A percentile compares a stretch with the other conserved stretches of the same genome.
Evolutionary conservation across 2,329 filamentous ascomycete species (phyloP).

Genomic region (Aspergillus phoenicis): DNA sequence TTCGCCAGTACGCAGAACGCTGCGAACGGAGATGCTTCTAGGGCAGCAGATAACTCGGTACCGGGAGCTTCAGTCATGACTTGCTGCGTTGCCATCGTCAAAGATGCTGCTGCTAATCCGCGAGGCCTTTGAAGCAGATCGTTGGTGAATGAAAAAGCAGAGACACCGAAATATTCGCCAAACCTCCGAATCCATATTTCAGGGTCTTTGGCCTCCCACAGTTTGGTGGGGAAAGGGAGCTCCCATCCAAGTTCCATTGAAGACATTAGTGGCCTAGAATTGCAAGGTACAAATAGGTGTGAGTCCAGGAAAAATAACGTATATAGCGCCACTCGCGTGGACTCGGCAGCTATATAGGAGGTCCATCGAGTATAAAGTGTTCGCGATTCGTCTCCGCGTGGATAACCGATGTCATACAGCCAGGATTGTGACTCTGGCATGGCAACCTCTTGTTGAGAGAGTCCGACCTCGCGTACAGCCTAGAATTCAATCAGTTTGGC

Average conservation of each 20-base stretch:
- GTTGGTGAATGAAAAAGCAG: not conserved
- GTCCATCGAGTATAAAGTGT: not conserved
- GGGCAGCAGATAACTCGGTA: conserved; percentile 22
- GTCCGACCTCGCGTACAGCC: not conserved
- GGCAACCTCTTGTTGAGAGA: conserved; percentile 5
- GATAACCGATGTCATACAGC: not conserved
- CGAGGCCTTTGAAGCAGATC: conserved; percentile 6
- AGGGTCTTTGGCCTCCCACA: conserved; percentile 37
- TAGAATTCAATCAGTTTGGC: not conserved
- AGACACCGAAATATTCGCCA: not conserved
- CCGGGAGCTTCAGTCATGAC: conserved; percentile 34
- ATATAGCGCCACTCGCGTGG: not conserved
- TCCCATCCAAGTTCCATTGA: conserved; percentile 40
- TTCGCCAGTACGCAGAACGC: not conserved
- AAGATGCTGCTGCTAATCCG: conserved; percentile 27
- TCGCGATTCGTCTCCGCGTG: conserved; percentile 15
- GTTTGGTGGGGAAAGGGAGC: conserved; percentile 29
- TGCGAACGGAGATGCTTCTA: not conserved
- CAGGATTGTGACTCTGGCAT: not conserved
- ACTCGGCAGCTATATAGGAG: not conserved
- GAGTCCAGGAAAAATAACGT: conserved; percentile 10
- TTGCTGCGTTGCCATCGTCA: conserved; percentile 35
- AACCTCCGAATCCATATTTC: conserved; percentile 28
- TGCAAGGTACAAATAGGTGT: conserved; percentile 34
- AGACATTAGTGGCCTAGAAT: conserved; percentile 32